Conservation (phyloP, 1,284 basidiomycete species). For the Apiotrichum montevideense region DNA sequence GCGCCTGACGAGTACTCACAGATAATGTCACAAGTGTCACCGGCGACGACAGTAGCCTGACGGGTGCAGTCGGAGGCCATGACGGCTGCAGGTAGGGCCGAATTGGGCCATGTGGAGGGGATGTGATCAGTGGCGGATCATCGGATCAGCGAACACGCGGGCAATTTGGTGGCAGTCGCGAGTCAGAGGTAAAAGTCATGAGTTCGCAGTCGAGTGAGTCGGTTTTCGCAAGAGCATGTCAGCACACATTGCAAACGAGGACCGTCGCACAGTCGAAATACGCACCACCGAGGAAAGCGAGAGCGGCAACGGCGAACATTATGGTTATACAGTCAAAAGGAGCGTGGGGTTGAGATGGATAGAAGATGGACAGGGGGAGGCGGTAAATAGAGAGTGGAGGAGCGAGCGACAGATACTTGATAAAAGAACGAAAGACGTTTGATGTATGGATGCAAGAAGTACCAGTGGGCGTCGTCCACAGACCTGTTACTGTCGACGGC, state of each 20-base stretch:
- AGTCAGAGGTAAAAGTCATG: too few relatives aligned
- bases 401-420: neutral
- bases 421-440: neutral
- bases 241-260: too few relatives aligned
- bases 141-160: too few relatives aligned
- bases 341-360: neutral
- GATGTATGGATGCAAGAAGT: neutral
- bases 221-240: too few relatives aligned
- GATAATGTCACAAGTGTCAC: constrained; percentile 48
- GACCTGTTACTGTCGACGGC: too few relatives aligned
- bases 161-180: too few relatives aligned
- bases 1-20: constrained; percentile 29
- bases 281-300: constrained; percentile 28
- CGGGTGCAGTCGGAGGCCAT: constrained; percentile 34
- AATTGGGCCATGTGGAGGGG: too few relatives aligned
- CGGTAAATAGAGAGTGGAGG: neutral
- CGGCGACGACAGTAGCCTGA: constrained; percentile 37
- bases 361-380: neutral
- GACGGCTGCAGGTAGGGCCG: constrained; percentile 1
- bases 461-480: too few relatives aligned
- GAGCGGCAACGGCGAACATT: neutral
- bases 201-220: too few relatives aligned
- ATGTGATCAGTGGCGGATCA: too few relatives aligned
- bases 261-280: neutral
- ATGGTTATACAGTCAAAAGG: neutral